Evolutionary conservation across 1,284 basidiomycete genomes (phyloP), one percentile per base, ranked within the genome.

Genomic region (Ganoderma resinaceum): DNA sequence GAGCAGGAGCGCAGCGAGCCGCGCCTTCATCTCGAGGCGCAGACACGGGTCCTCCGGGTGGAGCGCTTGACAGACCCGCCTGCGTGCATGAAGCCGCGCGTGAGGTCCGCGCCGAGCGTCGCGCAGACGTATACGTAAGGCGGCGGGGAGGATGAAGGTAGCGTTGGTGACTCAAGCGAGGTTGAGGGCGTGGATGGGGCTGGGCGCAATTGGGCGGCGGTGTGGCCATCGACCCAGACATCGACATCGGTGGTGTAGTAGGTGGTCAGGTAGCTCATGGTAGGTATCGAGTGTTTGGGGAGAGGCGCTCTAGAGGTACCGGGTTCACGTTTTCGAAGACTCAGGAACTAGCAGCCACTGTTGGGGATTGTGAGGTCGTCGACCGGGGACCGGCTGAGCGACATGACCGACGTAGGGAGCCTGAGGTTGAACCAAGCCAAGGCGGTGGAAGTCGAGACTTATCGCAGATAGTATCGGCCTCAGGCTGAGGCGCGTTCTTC

Each of bases 171-270:
- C 64, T 9, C 62, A 68, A 3, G 66, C 71, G 40, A 72, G 52
- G 18, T 49, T 61, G 42, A 72, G 65, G 1, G 66, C 66, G 23
- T 69, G 63, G 49, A 67, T 62, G 18, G 63, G 68, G 38, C 60
- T 58, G 8, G 65, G 61, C 16, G 23, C 61, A 62, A 68, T 26
- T 40, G 55, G 55, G 38, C 7, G 40, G 62, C 42, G 38, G 60
- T 63, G 35, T 11, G n/a, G 18, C 65, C 60, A 7, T 60, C 58
- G 8, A 23, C 31, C 70, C 64, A 66, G 16, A 26, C 60, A 35
- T 68, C 60, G 63, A 67, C 66, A 52, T 37, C 40, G n/a, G 43
- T 38, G 9, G 63, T 67, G 62, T 67, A 72, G 58, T 63, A 67
- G 11, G 49, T 58, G 1, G 52, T 58, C 29, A 72, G 63, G 23